These are phyloP conservation scores for Phenoliferia sp. DNA, from an alignment of 1,284 basidiomycete species.

Conservation along the genomic window DNA sequence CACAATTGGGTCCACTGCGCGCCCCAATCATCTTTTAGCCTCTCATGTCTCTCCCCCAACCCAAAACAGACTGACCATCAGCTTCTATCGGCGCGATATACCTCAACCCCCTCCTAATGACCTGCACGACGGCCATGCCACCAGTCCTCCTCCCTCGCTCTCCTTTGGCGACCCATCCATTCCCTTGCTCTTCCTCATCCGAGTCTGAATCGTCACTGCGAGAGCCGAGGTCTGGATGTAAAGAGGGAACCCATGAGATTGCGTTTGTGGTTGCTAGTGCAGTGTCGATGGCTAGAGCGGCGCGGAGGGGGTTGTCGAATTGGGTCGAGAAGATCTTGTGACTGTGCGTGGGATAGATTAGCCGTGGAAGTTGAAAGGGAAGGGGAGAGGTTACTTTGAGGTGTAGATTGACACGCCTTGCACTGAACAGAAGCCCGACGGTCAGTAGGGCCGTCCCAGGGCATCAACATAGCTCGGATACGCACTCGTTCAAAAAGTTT, in stretches of 20 bases:
- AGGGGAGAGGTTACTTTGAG: too few relatives aligned
- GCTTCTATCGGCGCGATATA: slow-evolving; percentile 19
- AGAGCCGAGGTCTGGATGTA: background rate
- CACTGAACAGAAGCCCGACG: too few relatives aligned
- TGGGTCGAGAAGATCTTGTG: slow-evolving; percentile 27
- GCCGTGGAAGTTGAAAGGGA: too few relatives aligned
- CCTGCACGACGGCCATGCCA: slow-evolving; percentile 21
- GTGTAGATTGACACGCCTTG: too few relatives aligned
- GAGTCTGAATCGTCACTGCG: background rate
- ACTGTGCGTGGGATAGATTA: too few relatives aligned
- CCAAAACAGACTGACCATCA: slow-evolving; percentile 12
- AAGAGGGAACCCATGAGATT: slow-evolving; percentile 12
- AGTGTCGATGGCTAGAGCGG: slow-evolving; percentile 27
- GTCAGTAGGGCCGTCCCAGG: too few relatives aligned
- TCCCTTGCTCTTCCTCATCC: slow-evolving; percentile 1
- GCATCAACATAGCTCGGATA: too few relatives aligned
- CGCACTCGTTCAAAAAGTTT: too few relatives aligned
- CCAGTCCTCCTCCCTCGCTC: background rate
- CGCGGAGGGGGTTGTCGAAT: slow-evolving; percentile 15
- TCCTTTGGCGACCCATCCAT: background rate
- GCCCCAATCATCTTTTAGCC: background rate
- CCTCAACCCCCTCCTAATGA: slow-evolving; percentile 14
- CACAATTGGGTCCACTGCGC: slow-evolving; percentile 29
- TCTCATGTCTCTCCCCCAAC: background rate
- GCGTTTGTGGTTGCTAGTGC: slow-evolving; percentile 5